These are phyloP conservation scores for Plasmodium berghei DNA, from an alignment of 169 alveolate genomes.

Conservation along the genomic window DNA sequence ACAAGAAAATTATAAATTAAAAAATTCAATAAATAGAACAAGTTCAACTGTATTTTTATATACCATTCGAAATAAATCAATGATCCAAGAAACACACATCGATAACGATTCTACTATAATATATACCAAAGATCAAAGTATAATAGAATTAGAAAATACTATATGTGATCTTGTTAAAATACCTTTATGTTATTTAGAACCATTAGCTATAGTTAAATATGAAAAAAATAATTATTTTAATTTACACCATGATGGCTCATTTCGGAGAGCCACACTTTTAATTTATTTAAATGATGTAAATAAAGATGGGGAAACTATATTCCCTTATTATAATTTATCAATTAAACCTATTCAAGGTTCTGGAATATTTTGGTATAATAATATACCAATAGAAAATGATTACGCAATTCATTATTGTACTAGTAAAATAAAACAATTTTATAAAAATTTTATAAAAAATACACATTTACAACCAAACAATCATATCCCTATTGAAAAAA, in stretches of 20 bases:
- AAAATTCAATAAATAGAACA: constrained; percentile 37
- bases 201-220: constrained; percentile 85
- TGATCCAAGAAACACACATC: constrained; percentile 30
- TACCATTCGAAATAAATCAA: constrained; percentile 39
- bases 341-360: constrained; percentile 83
- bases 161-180: constrained; percentile 63
- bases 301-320: constrained; percentile 86
- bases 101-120: constrained; percentile 41
- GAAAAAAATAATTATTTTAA: constrained; percentile 84
- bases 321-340: constrained; percentile 81
- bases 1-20: constrained; percentile 66
- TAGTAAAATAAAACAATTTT: constrained; percentile 77
- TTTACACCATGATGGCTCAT: constrained; percentile 86
- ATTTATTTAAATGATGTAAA: constrained; percentile 84
- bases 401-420: constrained; percentile 81
- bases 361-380: constrained; percentile 83
- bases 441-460: constrained; percentile 40
- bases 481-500: neutral
- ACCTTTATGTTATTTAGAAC: constrained; percentile 79
- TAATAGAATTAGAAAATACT: constrained; percentile 69
- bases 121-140: constrained; percentile 72
- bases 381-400: constrained; percentile 76
- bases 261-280: constrained; percentile 82
- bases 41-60: constrained; percentile 72
- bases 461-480: neutral